phyloP scores from a whole-genome alignment of 305 asterid species.

The Petunia hybrid region DNA sequence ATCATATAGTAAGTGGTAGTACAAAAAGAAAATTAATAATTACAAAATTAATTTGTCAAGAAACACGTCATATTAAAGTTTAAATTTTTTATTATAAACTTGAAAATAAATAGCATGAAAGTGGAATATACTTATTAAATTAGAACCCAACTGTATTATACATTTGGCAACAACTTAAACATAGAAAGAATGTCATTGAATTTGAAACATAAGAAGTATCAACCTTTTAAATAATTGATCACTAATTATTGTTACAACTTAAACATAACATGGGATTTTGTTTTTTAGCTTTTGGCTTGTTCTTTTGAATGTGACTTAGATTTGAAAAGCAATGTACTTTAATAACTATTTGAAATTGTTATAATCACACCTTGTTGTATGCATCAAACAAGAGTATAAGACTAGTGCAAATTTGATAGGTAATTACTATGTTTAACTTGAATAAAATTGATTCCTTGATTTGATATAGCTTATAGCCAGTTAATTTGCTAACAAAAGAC shows the following conservation, averaged over 20 bases:
- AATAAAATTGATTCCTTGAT: background rate
- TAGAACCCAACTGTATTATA: too few relatives aligned
- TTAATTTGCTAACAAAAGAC: background rate
- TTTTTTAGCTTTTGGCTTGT: background rate
- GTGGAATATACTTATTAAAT: too few relatives aligned
- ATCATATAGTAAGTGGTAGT: too few relatives aligned
- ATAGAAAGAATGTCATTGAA: too few relatives aligned
- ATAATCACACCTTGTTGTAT: background rate
- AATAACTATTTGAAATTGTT: conserved; percentile 6
- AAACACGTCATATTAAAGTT: background rate
- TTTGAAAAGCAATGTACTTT: background rate
- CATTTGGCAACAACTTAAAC: background rate
- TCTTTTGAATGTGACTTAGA: background rate
- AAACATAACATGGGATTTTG: conserved; percentile 26
- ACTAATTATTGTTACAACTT: background rate
- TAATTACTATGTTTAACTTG: background rate
- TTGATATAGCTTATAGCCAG: background rate
- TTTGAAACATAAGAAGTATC: background rate
- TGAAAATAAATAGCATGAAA: too few relatives aligned
- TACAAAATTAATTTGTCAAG: background rate
- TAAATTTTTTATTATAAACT: too few relatives aligned
- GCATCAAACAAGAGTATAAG: background rate
- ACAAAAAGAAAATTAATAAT: background rate
- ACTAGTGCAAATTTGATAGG: background rate
- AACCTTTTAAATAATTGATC: background rate